These are phyloP conservation scores for Anisodus tanguticus DNA, from an alignment of 257 asterid species.

Conservation along the genomic window DNA sequence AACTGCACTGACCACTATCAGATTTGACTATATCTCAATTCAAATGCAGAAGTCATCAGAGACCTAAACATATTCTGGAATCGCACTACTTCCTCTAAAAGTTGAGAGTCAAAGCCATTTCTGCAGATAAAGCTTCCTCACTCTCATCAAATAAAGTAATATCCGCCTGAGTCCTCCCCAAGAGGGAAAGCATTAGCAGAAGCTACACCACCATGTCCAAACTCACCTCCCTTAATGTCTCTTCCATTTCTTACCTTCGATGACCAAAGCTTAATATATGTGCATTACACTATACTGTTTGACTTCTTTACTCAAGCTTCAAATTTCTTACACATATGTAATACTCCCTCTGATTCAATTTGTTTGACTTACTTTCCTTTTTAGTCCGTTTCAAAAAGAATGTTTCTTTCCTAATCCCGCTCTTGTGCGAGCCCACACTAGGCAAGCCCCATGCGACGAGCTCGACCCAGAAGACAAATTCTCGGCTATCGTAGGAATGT, in stretches of 20 bases:
- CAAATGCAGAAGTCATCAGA: conserved; percentile 3
- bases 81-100: background rate
- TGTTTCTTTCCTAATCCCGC: too few species aligned
- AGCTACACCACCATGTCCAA: conserved; percentile 5
- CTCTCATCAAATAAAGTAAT: conserved; percentile 16
- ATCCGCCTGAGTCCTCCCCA: background rate
- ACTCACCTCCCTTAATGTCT: conserved; percentile 11
- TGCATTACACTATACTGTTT: background rate
- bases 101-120: background rate
- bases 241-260: background rate
- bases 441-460: too few species aligned
- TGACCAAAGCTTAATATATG: background rate
- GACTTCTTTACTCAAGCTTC: conserved; percentile 1
- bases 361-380: too few species aligned
- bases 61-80: background rate
- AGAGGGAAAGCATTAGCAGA: conserved; percentile 17
- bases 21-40: background rate
- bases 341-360: background rate
- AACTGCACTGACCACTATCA: background rate
- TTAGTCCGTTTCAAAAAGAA: too few species aligned
- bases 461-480: too few species aligned
- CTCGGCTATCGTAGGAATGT: too few species aligned
- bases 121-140: conserved; percentile 20
- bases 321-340: background rate
- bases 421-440: too few species aligned